phyloP scores from a whole-genome alignment of 2,329 filamentous ascomycete genomes.

The Stagonosporopsis tanaceti region DNA sequence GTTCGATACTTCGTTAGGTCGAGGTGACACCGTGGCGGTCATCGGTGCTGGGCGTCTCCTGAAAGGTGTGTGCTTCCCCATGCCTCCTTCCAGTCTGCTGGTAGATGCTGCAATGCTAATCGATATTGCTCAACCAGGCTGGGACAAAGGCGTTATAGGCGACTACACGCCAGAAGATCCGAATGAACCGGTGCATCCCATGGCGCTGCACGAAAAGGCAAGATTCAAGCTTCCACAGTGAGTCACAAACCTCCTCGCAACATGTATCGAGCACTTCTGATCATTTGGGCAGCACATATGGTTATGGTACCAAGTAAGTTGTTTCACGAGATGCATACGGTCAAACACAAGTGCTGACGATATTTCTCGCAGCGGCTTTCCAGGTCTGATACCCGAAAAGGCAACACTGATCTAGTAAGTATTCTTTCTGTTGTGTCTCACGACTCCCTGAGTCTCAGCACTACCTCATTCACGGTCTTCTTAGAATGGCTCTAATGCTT shows the following conservation, averaged over 20 bases:
- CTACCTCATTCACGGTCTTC: background rate
- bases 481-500: background rate
- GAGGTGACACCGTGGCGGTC: slow-evolving; percentile 75
- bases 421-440: background rate
- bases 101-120: background rate
- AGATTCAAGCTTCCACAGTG: slow-evolving; percentile 82
- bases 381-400: slow-evolving; percentile 76
- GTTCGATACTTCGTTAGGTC: slow-evolving; percentile 86
- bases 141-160: slow-evolving; percentile 72
- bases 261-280: slow-evolving; percentile 24
- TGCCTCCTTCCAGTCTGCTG: too few relatives aligned
- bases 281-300: slow-evolving; percentile 43
- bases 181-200: slow-evolving; percentile 56
- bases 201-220: slow-evolving; percentile 91
- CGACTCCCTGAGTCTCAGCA: background rate
- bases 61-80: slow-evolving; percentile 67
- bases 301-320: slow-evolving; percentile 49
- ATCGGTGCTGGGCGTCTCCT: slow-evolving; percentile 91
- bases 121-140: slow-evolving; percentile 47
- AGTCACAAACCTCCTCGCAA: slow-evolving; percentile 38
- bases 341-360: slow-evolving; percentile 30
- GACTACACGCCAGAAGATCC: slow-evolving; percentile 17
- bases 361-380: slow-evolving; percentile 70
- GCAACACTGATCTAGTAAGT: slow-evolving; percentile 86
- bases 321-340: background rate